These are phyloP conservation scores for Grosmannia huntii DNA, from an alignment of 2,329 filamentous ascomycete genomes.

Conservation along the genomic window DNA sequence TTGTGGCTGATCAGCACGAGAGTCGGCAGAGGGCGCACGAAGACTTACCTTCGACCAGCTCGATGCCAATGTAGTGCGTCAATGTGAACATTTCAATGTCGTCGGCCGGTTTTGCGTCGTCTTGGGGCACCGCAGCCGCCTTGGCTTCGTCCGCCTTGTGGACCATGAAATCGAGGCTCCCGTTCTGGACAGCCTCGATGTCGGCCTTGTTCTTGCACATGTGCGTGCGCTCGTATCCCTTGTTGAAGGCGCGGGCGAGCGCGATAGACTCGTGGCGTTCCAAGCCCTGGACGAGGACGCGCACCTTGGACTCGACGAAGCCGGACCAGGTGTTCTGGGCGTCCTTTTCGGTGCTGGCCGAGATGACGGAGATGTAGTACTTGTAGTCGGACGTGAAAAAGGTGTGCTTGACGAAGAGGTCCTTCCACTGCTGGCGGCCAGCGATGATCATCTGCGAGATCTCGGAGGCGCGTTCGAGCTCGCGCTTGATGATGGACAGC, in stretches of 20 bases:
- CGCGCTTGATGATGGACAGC: conserved; percentile 68
- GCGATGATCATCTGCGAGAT: conserved; percentile 70
- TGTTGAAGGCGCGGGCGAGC: conserved; percentile 82
- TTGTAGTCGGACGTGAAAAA: conserved; percentile 93
- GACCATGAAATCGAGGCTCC: conserved; percentile 33
- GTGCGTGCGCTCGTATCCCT: conserved; percentile 79
- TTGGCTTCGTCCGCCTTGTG: conserved; percentile 38
- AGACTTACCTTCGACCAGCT: conserved; percentile 57
- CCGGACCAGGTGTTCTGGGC: conserved; percentile 81
- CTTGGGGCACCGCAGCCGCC: conserved; percentile 21
- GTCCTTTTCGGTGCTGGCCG: conserved; percentile 72
- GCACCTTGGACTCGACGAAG: conserved; percentile 84
- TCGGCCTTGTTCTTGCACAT: conserved; percentile 42
- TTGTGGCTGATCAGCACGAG: conserved; percentile 14
- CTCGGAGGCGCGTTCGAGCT: conserved; percentile 64
- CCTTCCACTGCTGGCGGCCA: conserved; percentile 69
- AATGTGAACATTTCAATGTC: conserved; percentile 60
- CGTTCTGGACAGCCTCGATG: conserved; percentile 40
- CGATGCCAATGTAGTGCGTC: conserved; percentile 87
- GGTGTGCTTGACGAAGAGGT: conserved; percentile 76
- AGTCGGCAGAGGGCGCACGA: not conserved
- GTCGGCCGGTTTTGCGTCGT: not conserved
- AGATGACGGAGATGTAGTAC: conserved; percentile 84
- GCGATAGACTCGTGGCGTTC: conserved; percentile 71
- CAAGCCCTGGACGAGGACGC: conserved; percentile 69